Evolutionary conservation across 192 early-diverging fungal species (phyloP).

Genomic region (Coemansia erecta): DNA sequence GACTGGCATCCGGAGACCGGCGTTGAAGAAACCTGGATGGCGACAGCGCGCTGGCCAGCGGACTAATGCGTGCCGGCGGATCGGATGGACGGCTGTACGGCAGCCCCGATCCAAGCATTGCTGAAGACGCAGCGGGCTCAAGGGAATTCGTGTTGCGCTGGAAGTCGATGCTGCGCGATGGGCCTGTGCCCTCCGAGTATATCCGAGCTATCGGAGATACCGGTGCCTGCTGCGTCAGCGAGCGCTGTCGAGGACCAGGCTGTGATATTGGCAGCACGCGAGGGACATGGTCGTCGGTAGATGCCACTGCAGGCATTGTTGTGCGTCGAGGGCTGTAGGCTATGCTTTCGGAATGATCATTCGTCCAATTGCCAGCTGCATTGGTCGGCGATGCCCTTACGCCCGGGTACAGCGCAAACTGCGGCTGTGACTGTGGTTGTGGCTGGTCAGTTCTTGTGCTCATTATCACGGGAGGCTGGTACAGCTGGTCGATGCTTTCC

Average conservation of each 20-base stretch:
- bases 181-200: constrained; percentile 7
- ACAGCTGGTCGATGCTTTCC: background rate
- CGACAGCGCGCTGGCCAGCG: background rate
- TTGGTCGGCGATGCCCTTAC: background rate
- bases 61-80: background rate
- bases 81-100: background rate
- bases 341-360: too few relatives aligned
- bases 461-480: background rate
- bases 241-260: constrained; percentile 30
- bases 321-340: background rate
- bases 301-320: background rate
- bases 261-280: background rate
- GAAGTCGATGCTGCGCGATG: constrained; percentile 29
- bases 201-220: constrained; percentile 12
- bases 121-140: background rate
- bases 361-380: too few relatives aligned
- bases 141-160: constrained; percentile 6
- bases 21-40: background rate
- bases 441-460: background rate
- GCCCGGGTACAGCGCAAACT: constrained; percentile 1
- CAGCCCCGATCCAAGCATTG: too few relatives aligned
- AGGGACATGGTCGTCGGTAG: background rate
- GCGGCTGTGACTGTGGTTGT: background rate
- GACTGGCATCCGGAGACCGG: constrained; percentile 4
- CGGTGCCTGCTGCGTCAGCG: constrained; percentile 32